A percentile compares a stretch with the other conserved stretches of the same genome.
phyloP scores from a whole-genome alignment of 139 green algal genomes.

The Dunaliella primolecta region DNA sequence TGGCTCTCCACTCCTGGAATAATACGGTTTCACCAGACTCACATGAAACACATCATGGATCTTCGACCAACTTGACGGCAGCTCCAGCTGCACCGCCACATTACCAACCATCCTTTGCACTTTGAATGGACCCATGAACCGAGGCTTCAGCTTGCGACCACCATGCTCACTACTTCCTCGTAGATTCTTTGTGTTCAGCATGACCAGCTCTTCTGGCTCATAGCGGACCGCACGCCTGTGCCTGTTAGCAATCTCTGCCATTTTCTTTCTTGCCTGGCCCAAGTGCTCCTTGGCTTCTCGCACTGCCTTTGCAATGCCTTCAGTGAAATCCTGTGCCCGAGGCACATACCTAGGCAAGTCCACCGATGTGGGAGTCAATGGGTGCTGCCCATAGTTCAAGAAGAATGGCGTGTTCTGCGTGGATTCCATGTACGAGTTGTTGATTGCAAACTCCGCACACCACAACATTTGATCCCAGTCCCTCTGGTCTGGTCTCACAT shows the following conservation, averaged over 20 bases:
- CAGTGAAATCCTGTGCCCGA: not conserved
- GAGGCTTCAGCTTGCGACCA: not conserved
- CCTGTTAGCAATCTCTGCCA: not conserved
- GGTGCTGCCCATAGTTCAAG: constrained; percentile 2
- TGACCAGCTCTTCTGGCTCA: not conserved
- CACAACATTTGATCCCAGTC: constrained; percentile 14
- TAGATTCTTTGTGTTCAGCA: not conserved
- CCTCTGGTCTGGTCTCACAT: constrained; percentile 17
- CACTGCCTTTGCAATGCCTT: not conserved
- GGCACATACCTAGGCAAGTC: not conserved
- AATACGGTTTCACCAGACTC: too few relatives aligned
- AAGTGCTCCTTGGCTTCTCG: not conserved
- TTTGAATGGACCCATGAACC: not conserved
- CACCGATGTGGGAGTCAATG: not conserved
- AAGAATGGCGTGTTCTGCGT: constrained; percentile 10
- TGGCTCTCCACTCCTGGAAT: too few relatives aligned
- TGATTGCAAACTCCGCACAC: constrained; percentile 23
- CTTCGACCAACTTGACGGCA: too few relatives aligned
- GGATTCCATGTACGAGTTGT: constrained; percentile 16
- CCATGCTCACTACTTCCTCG: not conserved
- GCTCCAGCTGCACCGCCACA: too few relatives aligned
- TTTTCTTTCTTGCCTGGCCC: not conserved
- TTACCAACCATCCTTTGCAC: too few relatives aligned
- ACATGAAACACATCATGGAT: too few relatives aligned
- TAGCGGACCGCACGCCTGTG: not conserved